Evolutionary conservation across 108 stramenopile genomes (phyloP).

Genomic region (Cylindrotheca closterium): DNA sequence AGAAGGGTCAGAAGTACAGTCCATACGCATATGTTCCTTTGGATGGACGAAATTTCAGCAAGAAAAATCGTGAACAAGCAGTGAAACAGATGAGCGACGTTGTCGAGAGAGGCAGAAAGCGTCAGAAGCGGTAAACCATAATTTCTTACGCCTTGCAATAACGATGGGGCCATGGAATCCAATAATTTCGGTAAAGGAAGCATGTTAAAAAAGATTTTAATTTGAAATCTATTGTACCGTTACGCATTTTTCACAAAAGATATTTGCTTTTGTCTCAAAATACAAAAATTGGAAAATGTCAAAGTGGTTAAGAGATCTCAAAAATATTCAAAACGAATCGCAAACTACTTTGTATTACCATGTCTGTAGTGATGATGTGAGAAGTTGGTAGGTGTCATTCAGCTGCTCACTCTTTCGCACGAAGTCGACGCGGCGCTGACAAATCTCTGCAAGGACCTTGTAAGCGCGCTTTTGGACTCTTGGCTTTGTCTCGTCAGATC

Average conservation of each 20-base stretch:
- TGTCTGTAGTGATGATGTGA: conserved; percentile 68
- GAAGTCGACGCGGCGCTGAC: conserved; percentile 53
- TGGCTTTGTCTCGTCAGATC: conserved; percentile 64
- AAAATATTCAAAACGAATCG: too few relatives aligned
- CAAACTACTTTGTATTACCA: too few relatives aligned
- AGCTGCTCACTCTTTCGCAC: conserved; percentile 48
- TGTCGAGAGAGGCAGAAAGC: conserved; percentile 66
- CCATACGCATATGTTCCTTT: conserved; percentile 93
- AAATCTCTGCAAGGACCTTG: conserved; percentile 70
- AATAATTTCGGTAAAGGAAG: too few relatives aligned
- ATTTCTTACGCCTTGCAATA: too few relatives aligned
- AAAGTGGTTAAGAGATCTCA: too few relatives aligned
- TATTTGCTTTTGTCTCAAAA: too few relatives aligned
- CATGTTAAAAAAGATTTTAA: too few relatives aligned
- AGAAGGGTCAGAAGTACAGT: conserved; percentile 88
- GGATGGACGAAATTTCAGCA: conserved; percentile 81
- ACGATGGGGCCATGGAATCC: too few relatives aligned
- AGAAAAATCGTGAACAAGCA: conserved; percentile 80
- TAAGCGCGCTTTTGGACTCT: conserved; percentile 76
- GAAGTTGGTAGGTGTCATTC: conserved; percentile 56
- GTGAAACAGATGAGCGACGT: conserved; percentile 86
- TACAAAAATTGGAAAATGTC: too few relatives aligned
- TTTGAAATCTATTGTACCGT: too few relatives aligned
- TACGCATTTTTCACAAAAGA: too few relatives aligned
- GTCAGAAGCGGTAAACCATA: conserved; percentile 38